Percentiles rank a stretch among this genome's conserved stretches.
These are phyloP conservation scores for Microsporum canis DNA, from an alignment of 2,329 filamentous ascomycete genomes.

Conservation along the genomic window DNA sequence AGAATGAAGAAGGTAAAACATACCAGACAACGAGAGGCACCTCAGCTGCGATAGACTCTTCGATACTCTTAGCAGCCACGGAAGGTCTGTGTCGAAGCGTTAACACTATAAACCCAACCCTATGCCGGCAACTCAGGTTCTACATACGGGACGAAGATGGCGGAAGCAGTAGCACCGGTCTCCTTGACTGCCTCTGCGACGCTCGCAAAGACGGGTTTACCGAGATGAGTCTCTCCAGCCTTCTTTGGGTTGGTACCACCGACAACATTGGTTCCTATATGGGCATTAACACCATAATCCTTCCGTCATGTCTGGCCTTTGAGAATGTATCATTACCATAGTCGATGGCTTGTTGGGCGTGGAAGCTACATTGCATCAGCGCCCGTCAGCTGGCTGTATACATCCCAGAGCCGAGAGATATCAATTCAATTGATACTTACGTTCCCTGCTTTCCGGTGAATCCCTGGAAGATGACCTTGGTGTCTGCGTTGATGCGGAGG, in stretches of 20 bases:
- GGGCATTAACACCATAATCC: slow-evolving; percentile 17
- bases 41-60: slow-evolving; percentile 89
- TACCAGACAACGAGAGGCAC: slow-evolving; percentile 85
- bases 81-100: slow-evolving; percentile 54
- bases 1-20: slow-evolving; percentile 12
- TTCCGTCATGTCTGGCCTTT: not conserved
- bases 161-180: slow-evolving; percentile 81
- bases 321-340: slow-evolving; percentile 58
- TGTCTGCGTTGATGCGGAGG: slow-evolving; percentile 84
- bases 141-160: slow-evolving; percentile 83
- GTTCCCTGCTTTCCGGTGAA: slow-evolving; percentile 97
- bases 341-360: slow-evolving; percentile 94
- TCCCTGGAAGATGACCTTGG: slow-evolving; percentile 92
- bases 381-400: not conserved
- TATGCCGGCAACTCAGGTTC: not conserved
- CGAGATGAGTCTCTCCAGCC: slow-evolving; percentile 80
- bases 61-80: slow-evolving; percentile 84
- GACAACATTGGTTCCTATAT: slow-evolving; percentile 82
- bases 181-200: slow-evolving; percentile 81
- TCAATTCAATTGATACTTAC: slow-evolving; percentile 41
- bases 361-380: slow-evolving; percentile 55
- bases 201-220: slow-evolving; percentile 81
- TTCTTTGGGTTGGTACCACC: slow-evolving; percentile 99
- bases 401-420: not conserved
- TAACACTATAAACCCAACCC: not conserved